These are phyloP conservation scores for Ophiostoma sp. DNA, from an alignment of 2,329 filamentous ascomycete genomes.

Conservation along the genomic window DNA sequence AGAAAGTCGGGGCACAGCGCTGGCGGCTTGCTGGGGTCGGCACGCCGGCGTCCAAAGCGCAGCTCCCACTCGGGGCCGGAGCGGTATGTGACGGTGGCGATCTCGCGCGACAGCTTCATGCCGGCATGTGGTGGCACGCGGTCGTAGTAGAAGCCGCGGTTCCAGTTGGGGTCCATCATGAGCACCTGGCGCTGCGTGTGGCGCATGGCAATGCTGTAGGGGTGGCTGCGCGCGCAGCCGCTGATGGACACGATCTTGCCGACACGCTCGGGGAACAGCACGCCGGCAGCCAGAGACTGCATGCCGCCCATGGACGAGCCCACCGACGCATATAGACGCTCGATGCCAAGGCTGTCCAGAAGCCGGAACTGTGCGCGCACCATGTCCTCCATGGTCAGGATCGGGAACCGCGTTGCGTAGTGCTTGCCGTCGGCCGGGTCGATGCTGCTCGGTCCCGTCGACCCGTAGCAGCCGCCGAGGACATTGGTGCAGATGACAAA, in stretches of 20 bases:
- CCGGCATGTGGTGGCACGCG: constrained; percentile 84
- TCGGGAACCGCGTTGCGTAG: constrained; percentile 93
- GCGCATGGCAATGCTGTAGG: constrained; percentile 97
- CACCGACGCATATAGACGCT: constrained; percentile 81
- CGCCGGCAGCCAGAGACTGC: constrained; percentile 85
- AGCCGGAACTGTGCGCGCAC: constrained; percentile 90
- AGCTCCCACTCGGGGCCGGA: constrained; percentile 97
- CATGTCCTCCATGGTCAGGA: constrained; percentile 96
- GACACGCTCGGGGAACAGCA: constrained; percentile 76
- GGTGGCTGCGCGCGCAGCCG: constrained; percentile 89
- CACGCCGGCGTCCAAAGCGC: constrained; percentile 80
- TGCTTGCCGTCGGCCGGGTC: constrained; percentile 82
- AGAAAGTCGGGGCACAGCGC: constrained; percentile 96
- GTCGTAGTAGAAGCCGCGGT: constrained; percentile 88
- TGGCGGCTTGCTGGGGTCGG: constrained; percentile 78
- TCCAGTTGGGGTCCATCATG: constrained; percentile 99
- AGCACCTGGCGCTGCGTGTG: constrained; percentile 96
- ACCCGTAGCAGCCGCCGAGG: constrained; percentile 91
- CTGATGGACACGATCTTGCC: constrained; percentile 81
- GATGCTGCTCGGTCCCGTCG: constrained; percentile 80
- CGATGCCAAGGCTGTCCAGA: constrained; percentile 70
- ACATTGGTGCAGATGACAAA: constrained; percentile 96
- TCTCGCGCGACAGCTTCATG: constrained; percentile 97
- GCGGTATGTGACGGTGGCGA: constrained; percentile 94
- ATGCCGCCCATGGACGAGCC: constrained; percentile 98